Conservation (phyloP, 768 basidiomycete genomes). For the Psilocybe cyanescens region DNA sequence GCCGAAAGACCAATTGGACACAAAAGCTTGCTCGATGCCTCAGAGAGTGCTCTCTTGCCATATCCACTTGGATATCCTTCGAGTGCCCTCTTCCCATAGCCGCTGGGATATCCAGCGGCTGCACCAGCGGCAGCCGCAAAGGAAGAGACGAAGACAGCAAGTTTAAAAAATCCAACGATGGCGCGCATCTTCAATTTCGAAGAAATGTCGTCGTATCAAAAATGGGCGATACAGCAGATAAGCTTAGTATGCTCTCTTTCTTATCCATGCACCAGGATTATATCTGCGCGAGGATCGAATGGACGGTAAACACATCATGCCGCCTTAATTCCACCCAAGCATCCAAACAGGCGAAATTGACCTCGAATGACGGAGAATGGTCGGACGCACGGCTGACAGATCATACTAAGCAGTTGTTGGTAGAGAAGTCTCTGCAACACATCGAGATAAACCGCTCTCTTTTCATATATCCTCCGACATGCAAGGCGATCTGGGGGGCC, state of each 20-base stretch:
- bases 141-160: constrained; percentile 5
- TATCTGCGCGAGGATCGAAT: not conserved
- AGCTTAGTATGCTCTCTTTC: not conserved
- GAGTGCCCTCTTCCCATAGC: constrained; percentile 35
- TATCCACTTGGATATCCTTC: constrained; percentile 8
- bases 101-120: constrained; percentile 34
- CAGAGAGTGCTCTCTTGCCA: constrained; percentile 33
- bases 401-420: not conserved
- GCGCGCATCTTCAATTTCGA: constrained; percentile 8
- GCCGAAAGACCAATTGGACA: constrained; percentile 43
- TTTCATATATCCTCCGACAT: not conserved
- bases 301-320: not conserved
- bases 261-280: not conserved
- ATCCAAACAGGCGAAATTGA: constrained; percentile 8
- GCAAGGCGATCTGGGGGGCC: not conserved
- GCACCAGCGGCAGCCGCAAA: constrained; percentile 5
- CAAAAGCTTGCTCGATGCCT: constrained; percentile 23
- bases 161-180: constrained; percentile 6
- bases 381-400: constrained; percentile 8
- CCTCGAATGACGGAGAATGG: constrained; percentile 10
- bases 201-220: not conserved
- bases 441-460: not conserved
- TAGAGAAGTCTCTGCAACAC: not conserved
- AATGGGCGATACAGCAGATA: not conserved
- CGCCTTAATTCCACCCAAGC: not conserved